phyloP scores from a whole-genome alignment of 495 filamentous ascomycete species.

The Lepraria neglecta region DNA sequence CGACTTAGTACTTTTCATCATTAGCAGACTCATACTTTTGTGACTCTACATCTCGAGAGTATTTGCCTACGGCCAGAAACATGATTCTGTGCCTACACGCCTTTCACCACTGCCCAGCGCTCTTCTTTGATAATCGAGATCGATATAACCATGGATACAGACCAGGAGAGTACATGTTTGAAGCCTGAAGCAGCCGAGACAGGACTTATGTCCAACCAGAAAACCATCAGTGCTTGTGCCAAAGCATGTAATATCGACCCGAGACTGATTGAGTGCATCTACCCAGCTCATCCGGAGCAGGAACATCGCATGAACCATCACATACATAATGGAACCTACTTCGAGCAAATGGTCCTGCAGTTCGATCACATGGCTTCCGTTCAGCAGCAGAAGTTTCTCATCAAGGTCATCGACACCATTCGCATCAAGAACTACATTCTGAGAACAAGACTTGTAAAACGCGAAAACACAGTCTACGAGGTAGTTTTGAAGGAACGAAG shows the following conservation, averaged over 20 bases:
- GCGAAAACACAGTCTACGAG: not conserved
- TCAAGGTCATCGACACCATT: constrained; percentile 1
- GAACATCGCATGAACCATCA: constrained; percentile 3
- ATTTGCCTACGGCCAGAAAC: too few species aligned
- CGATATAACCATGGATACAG: too few species aligned
- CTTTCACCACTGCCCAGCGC: too few species aligned
- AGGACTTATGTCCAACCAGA: too few species aligned
- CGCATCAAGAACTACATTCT: not conserved
- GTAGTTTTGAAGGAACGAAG: constrained; percentile 1
- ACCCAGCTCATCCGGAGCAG: constrained; percentile 4
- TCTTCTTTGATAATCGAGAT: too few species aligned
- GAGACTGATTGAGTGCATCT: not conserved
- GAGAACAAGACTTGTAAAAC: constrained; percentile 10
- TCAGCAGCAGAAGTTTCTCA: not conserved
- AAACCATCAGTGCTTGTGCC: constrained; percentile 15
- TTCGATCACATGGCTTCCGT: not conserved
- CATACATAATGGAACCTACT: not conserved
- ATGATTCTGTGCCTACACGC: too few species aligned
- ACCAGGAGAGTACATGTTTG: too few species aligned
- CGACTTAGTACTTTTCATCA: too few species aligned
- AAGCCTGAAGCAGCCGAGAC: too few species aligned
- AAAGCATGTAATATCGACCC: constrained; percentile 1
- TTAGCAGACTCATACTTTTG: too few species aligned
- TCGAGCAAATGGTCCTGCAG: not conserved
- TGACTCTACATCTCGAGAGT: too few species aligned